Evolutionary conservation across 495 filamentous ascomycete species (phyloP), one percentile per base, ranked within the genome.

Genomic region (Neurospora tetraspora): DNA sequence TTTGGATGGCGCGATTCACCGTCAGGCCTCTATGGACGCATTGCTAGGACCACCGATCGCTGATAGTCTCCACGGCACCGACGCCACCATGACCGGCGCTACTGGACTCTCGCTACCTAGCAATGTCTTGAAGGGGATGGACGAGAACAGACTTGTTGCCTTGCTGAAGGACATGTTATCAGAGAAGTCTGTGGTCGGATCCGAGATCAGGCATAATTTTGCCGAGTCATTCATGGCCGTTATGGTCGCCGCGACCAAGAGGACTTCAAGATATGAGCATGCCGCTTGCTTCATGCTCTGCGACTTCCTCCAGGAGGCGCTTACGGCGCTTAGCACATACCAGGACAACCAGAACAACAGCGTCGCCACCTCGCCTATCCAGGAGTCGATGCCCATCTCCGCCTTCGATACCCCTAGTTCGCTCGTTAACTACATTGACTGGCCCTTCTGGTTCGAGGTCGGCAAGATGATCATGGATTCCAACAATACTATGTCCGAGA

Each of bases 401-500:
- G 71, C 68, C 10, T 72, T 74, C 39, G 77, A 75, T 18, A 69
- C 75, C 34, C 31, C 37, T 11, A 72, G 40, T 14, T 36, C 69
- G 4, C 31, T 43, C 3, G 71, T 78, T 71, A 75, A 81, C 39
- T 81, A 82, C 40, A 81, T 90, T 69, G 93, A 97, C 80, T 98
- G 94, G 93, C 81, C 86, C 0, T 98, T 99, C 79, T 98, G 96
- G 96, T 83, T 95, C 43, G 87, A 89, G 9, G 94, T 96, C 1
- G 93, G 90, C 78, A 89, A 90, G 77, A 89, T 90, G 77, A 96
- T 98, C 85, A 86, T 93, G 73, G 86, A 91, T 73, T 96, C 94
- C 74, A 90, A 96, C 72, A 98, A 98, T 78, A 97, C 92, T 40
- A 92, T 97, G 84, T 97, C 96, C 0, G 96, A 97, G 81, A 90